These are phyloP conservation scores for Trichomonascaceae sp. DNA, from an alignment of 1,139 yeast genomes.

Conservation along the genomic window DNA sequence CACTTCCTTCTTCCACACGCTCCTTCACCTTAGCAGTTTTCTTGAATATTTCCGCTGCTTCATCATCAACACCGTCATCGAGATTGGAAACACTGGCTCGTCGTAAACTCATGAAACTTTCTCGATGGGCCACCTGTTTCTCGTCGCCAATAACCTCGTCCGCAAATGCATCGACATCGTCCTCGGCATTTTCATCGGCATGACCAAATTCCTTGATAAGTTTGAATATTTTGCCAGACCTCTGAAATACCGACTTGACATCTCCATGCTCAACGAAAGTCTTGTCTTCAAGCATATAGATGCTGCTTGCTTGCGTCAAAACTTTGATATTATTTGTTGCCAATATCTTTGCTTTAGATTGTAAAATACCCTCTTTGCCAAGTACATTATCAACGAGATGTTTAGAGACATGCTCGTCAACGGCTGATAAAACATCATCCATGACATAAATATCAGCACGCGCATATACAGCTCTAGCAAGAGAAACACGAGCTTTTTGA, in stretches of 20 bases:
- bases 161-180: slow-evolving; percentile 6
- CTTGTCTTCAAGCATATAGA: slow-evolving; percentile 51
- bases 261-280: slow-evolving; percentile 22
- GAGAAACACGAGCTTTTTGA: slow-evolving; percentile 77
- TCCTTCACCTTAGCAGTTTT: slow-evolving; percentile 15
- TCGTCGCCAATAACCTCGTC: neutral
- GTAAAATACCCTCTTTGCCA: slow-evolving; percentile 56
- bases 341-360: slow-evolving; percentile 61
- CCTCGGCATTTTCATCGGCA: slow-evolving; percentile 19
- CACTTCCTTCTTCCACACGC: slow-evolving; percentile 15
- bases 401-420: slow-evolving; percentile 77
- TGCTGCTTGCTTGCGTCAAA: slow-evolving; percentile 56
- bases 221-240: slow-evolving; percentile 12
- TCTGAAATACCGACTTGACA: slow-evolving; percentile 10
- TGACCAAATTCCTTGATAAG: slow-evolving; percentile 29
- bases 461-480: slow-evolving; percentile 84
- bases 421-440: slow-evolving; percentile 78
- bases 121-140: slow-evolving; percentile 13
- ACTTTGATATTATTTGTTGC: slow-evolving; percentile 78
- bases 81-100: slow-evolving; percentile 63
- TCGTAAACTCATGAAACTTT: slow-evolving; percentile 43
- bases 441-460: slow-evolving; percentile 72
- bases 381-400: slow-evolving; percentile 56
- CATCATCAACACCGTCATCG: slow-evolving; percentile 24
- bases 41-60: slow-evolving; percentile 23